phyloP scores from a whole-genome alignment of 2,329 filamentous ascomycete species.

The Penicillium italicum region DNA sequence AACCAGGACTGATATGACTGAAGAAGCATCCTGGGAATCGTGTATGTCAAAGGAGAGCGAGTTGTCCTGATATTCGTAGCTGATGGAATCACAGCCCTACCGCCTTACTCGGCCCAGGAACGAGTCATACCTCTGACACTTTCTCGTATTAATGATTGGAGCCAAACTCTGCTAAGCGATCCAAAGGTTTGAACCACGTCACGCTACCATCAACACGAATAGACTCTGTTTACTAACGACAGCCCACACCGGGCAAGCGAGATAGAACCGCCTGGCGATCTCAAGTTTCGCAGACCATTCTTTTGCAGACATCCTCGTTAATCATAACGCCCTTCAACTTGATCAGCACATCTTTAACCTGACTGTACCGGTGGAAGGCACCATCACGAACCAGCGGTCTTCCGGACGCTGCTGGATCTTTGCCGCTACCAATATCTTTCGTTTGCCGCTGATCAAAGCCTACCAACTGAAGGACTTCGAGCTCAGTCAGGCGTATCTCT shows the following conservation, averaged over 20 bases:
- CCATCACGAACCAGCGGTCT: background rate
- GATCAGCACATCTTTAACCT: background rate
- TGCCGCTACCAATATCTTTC: background rate
- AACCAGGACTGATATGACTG: background rate
- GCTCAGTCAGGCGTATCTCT: background rate
- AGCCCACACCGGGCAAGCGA: background rate
- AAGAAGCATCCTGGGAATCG: background rate
- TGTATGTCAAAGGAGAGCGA: background rate
- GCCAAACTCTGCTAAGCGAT: background rate
- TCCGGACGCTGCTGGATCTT: background rate
- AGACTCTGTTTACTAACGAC: background rate
- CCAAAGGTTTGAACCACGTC: background rate
- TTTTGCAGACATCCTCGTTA: background rate
- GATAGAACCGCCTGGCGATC: background rate
- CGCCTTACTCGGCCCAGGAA: background rate
- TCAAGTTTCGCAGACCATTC: background rate
- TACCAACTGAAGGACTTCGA: background rate
- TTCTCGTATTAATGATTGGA: background rate
- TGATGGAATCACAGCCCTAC: background rate
- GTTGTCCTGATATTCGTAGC: background rate
- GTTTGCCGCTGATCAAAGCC: background rate
- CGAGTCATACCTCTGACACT: background rate
- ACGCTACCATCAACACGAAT: background rate
- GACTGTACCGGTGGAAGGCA: background rate
- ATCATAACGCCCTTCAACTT: background rate